Evolutionary conservation across 352 stramenopile species (phyloP), one percentile per base, ranked within the genome.

Genomic region (Phytophthora ramorum): DNA sequence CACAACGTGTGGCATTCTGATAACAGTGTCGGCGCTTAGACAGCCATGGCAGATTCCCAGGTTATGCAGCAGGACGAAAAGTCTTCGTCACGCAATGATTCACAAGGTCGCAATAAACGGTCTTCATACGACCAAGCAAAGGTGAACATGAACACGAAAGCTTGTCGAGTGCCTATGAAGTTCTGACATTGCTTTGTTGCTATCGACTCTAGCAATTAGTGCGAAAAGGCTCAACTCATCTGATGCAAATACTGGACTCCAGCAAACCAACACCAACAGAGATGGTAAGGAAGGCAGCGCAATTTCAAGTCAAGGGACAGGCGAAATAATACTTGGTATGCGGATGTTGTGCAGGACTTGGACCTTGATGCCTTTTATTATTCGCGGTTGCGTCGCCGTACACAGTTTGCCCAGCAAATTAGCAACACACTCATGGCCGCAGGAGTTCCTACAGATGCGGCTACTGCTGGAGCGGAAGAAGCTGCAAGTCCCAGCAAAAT

Each of bases 341-440:
- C 26, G 19, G 35, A 10, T 51, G 24, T 45, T 2, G 10, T 69
- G 0, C 26, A 90, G 81, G 66, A 87, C 56, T 67, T 90, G 26
- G 78, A 89, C 43, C 59, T 88, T 16, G 82, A 91, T 48, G 48
- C 58, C 4, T 91, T 87, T 44, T 88, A 91, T 59, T 69, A 77
- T 20, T 79, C 73, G 19, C 75, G 79, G 20, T 61, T 83, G 43
- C 78, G 79, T 12, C 75, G 78, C 13, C 78, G 82, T 8, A 87
- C 82, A 17, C 75, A 83, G 40, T 71, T 87, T 50, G 68, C 78
- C 7, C 64, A 89, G 20, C 69, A 90, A 51, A 89, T 89, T 51
- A 76, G 70, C 35, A 74, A 59, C n/a, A 76, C 75, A 9, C 55
- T 90, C 1, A 6, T 69, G 2, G 71, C 76, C 1, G 76, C 66